A percentile compares a stretch with the other conserved stretches of the same genome.
Evolutionary conservation across 257 asterid species (phyloP).

Genomic region (Solanum clarkiae): DNA sequence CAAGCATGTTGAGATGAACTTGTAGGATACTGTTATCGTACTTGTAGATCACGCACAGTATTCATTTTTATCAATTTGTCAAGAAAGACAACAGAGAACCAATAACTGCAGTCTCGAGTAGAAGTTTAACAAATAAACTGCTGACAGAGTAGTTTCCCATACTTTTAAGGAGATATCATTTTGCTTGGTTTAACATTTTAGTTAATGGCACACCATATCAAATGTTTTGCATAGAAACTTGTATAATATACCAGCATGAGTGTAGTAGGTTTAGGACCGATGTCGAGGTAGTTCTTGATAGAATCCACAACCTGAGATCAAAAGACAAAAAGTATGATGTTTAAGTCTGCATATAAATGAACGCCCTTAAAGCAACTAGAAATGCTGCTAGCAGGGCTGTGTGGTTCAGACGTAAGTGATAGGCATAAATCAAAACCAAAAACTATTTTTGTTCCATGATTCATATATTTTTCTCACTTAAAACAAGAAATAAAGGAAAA

Average conservation of each 20-base stretch:
- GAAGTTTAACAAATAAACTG: neutral
- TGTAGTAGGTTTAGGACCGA: slow-evolving; percentile 32
- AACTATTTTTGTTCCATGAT: neutral
- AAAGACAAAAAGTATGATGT: neutral
- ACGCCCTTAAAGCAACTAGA: neutral
- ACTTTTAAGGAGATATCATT: neutral
- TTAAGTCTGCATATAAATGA: neutral
- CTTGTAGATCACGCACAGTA: neutral
- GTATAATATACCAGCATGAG: slow-evolving; percentile 27
- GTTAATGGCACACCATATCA: neutral
- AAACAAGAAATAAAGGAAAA: neutral
- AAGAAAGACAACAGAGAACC: neutral
- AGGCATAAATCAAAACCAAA: neutral
- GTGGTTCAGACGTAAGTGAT: neutral
- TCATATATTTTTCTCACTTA: neutral
- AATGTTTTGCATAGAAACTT: neutral
- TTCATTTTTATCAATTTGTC: neutral
- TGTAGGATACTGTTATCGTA: neutral
- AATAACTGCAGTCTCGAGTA: neutral
- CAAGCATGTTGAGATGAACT: neutral
- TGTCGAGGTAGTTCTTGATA: slow-evolving; percentile 34
- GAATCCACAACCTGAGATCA: slow-evolving; percentile 36
- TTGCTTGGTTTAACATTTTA: neutral
- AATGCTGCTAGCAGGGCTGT: neutral
- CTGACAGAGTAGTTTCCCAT: neutral